These are phyloP conservation scores for Bremia lactucae DNA, from an alignment of 352 stramenopile species.

Conservation along the genomic window DNA sequence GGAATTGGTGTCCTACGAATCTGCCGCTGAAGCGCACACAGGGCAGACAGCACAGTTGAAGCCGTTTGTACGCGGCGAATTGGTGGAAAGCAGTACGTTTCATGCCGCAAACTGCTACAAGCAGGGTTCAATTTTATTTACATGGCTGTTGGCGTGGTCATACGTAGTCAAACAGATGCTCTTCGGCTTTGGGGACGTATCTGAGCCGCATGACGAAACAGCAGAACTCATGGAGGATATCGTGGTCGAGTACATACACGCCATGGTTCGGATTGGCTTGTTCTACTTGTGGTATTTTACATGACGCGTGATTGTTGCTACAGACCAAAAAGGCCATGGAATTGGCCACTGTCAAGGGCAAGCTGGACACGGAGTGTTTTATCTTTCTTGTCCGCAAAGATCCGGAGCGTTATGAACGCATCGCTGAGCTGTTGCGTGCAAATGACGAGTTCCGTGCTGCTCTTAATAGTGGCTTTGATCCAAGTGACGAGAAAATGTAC, in stretches of 20 bases:
- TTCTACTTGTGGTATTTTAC: not conserved
- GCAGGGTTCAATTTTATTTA: constrained; percentile 1
- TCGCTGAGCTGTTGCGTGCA: constrained; percentile 67
- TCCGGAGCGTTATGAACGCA: constrained; percentile 67
- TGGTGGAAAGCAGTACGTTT: constrained; percentile 74
- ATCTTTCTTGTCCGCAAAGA: constrained; percentile 85
- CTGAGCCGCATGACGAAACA: constrained; percentile 58
- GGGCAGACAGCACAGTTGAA: constrained; percentile 33
- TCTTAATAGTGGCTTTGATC: constrained; percentile 84
- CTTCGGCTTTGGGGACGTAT: constrained; percentile 77
- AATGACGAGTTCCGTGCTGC: constrained; percentile 81
- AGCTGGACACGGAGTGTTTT: constrained; percentile 83
- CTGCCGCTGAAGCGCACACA: constrained; percentile 2
- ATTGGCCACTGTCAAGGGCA: constrained; percentile 68
- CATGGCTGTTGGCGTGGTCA: not conserved
- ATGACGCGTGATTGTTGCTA: not conserved
- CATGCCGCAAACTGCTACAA: not conserved
- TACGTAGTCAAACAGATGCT: constrained; percentile 82
- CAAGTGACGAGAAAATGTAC: constrained; percentile 83
- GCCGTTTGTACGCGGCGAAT: constrained; percentile 65
- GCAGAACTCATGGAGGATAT: constrained; percentile 81
- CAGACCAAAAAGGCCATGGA: constrained; percentile 84
- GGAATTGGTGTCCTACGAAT: constrained; percentile 3
- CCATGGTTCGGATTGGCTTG: constrained; percentile 43
- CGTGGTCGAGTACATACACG: constrained; percentile 69